Conservation (phyloP, 768 basidiomycete species). For the Rickenella mellea region DNA sequence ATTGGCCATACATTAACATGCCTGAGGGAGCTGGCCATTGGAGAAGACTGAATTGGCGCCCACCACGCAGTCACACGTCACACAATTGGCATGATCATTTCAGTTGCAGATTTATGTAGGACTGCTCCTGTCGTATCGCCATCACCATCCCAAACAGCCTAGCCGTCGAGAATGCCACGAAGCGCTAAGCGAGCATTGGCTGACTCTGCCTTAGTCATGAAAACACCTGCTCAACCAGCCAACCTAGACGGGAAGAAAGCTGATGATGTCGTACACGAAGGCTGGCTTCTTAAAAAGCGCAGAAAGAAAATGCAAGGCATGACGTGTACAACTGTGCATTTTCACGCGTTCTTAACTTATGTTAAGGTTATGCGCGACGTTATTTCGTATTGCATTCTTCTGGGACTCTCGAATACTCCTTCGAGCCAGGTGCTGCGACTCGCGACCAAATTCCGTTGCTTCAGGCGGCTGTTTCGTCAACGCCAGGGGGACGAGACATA, state of each 20-base stretch:
- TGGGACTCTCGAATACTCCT: slow-evolving; percentile 66
- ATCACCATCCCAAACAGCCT: not conserved
- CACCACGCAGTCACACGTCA: not conserved
- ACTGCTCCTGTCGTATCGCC: not conserved
- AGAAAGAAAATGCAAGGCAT: slow-evolving; percentile 83
- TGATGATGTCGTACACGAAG: slow-evolving; percentile 39
- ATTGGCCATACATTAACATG: not conserved
- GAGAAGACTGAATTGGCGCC: not conserved
- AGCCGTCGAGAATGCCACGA: not conserved
- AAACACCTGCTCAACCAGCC: not conserved
- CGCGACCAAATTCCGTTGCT: slow-evolving; percentile 62
- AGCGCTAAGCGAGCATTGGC: not conserved
- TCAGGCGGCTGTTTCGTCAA: slow-evolving; percentile 70
- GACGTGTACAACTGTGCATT: slow-evolving; percentile 6
- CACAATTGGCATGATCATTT: not conserved
- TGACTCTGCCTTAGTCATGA: not conserved
- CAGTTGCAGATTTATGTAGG: not conserved
- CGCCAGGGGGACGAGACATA: slow-evolving; percentile 66
- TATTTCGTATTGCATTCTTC: slow-evolving; percentile 65
- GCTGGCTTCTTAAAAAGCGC: slow-evolving; percentile 83
- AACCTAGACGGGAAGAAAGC: not conserved
- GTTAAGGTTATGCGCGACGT: slow-evolving; percentile 71
- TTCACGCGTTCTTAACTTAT: not conserved
- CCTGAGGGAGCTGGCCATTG: not conserved
- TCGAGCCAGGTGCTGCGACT: slow-evolving; percentile 59